Percentiles rank a stretch among this genome's conserved stretches.
Conservation (phyloP, 768 basidiomycete species). For the Kwoniella bestiolae region DNA sequence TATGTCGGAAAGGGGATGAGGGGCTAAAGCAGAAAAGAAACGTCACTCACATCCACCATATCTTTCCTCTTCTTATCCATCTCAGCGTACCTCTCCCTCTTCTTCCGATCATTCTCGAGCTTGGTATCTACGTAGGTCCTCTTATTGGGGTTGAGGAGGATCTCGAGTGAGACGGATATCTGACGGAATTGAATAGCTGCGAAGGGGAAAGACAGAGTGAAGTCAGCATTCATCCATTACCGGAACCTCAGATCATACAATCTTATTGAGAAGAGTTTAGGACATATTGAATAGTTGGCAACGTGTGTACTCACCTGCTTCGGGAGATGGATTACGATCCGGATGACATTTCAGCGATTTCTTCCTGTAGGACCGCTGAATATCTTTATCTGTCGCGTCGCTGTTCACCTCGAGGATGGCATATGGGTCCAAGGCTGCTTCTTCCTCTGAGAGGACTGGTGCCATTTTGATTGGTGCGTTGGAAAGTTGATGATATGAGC, state of each 20-base stretch:
- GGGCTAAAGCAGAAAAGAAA: not conserved
- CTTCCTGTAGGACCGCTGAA: constrained; percentile 47
- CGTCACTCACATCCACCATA: constrained; percentile 52
- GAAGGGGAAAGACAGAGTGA: not conserved
- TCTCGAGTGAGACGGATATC: constrained; percentile 47
- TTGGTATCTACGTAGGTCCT: constrained; percentile 47
- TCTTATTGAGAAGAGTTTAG: not conserved
- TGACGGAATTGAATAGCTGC: constrained; percentile 48
- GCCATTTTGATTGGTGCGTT: constrained; percentile 48
- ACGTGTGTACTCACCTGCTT: constrained; percentile 27
- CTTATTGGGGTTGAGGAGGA: constrained; percentile 45
- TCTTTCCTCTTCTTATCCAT: constrained; percentile 51
- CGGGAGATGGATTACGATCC: constrained; percentile 42
- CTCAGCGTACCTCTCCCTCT: constrained; percentile 49
- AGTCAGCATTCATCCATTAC: not conserved
- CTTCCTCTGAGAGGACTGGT: constrained; percentile 53
- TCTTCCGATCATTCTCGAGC: constrained; percentile 40
- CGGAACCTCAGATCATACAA: not conserved
- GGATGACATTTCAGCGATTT: constrained; percentile 55
- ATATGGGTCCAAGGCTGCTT: constrained; percentile 51
- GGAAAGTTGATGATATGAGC: not conserved
- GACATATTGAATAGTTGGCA: not conserved
- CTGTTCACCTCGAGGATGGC: constrained; percentile 31
- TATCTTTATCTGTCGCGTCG: constrained; percentile 49
- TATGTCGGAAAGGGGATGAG: too few relatives aligned